Conservation (phyloP, 257 asterid genomes). For the Solanum pinnatisectum region DNA sequence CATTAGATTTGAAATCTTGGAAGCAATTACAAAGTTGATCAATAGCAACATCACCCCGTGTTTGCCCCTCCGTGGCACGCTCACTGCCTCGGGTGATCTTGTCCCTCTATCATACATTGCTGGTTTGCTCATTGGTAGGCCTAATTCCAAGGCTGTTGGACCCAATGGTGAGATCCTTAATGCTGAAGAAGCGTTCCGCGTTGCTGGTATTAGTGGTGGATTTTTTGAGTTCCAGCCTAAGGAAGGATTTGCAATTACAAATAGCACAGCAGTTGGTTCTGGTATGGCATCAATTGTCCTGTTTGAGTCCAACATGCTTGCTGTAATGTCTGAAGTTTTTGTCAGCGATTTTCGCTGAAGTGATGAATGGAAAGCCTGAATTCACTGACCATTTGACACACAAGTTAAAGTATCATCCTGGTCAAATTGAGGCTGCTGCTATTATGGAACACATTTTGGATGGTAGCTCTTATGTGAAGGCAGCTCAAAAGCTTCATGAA, state of each 20-base stretch:
- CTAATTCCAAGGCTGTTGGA: slow-evolving; percentile 37
- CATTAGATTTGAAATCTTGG: slow-evolving; percentile 40
- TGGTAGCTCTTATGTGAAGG: slow-evolving; percentile 31
- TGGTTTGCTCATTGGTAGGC: slow-evolving; percentile 36
- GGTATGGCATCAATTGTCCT: slow-evolving; percentile 42
- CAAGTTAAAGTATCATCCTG: slow-evolving; percentile 44
- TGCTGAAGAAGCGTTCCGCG: slow-evolving; percentile 28
- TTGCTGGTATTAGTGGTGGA: slow-evolving; percentile 21
- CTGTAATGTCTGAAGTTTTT: slow-evolving; percentile 22
- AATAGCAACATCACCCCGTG: slow-evolving; percentile 39
- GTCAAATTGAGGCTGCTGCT: slow-evolving; percentile 50
- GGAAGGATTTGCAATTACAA: slow-evolving; percentile 43
- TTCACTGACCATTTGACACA: slow-evolving; percentile 40
- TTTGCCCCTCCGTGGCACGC: slow-evolving; percentile 45
- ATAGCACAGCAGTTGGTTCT: slow-evolving; percentile 46
- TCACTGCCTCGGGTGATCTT: slow-evolving; percentile 42
- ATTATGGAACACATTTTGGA: slow-evolving; percentile 43
- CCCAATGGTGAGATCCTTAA: slow-evolving; percentile 32
- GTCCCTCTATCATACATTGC: slow-evolving; percentile 45
- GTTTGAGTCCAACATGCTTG: slow-evolving; percentile 29
- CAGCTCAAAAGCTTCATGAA: slow-evolving; percentile 32
- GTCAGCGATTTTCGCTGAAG: slow-evolving; percentile 46
- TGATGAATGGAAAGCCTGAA: slow-evolving; percentile 33
- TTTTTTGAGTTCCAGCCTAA: slow-evolving; percentile 42
- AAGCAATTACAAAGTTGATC: slow-evolving; percentile 11